These are phyloP conservation scores for Lentinula boryana DNA, from an alignment of 768 basidiomycete species.

Conservation along the genomic window DNA sequence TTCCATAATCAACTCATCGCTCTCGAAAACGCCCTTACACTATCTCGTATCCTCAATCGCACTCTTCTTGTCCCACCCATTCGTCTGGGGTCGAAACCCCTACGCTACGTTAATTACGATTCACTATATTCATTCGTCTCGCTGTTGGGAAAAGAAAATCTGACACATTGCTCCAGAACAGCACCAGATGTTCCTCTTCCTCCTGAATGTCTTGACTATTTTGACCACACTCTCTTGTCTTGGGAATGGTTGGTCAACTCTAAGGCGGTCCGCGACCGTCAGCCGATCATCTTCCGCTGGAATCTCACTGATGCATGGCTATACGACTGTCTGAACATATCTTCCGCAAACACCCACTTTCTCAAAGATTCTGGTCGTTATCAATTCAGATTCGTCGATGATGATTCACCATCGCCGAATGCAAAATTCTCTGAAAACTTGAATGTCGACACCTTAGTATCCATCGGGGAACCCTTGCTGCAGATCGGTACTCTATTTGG, in stretches of 20 bases:
- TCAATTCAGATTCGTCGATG: conserved; percentile 58
- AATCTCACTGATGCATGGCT: conserved; percentile 47
- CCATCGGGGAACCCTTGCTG: conserved; percentile 43
- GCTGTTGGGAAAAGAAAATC: conserved; percentile 45
- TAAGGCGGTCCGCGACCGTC: conserved; percentile 25
- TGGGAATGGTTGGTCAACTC: conserved; percentile 72
- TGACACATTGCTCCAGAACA: conserved; percentile 42
- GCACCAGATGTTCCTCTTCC: conserved; percentile 28
- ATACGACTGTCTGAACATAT: conserved; percentile 30
- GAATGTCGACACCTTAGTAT: conserved; percentile 35
- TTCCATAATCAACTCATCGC: conserved; percentile 86
- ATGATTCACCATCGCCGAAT: conserved; percentile 17
- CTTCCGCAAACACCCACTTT: conserved; percentile 30
- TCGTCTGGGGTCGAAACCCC: conserved; percentile 54
- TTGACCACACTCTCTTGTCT: conserved; percentile 54
- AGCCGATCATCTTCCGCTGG: conserved; percentile 41
- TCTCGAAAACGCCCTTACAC: conserved; percentile 77
- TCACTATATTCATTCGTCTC: conserved; percentile 38
- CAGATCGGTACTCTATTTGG: conserved; percentile 76
- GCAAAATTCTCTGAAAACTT: conserved; percentile 37
- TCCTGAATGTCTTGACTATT: conserved; percentile 57
- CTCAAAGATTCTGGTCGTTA: conserved; percentile 56
- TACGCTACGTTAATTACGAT: conserved; percentile 54
- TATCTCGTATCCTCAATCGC: conserved; percentile 63
- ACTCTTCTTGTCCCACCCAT: conserved; percentile 77